Percentiles rank a stretch among this genome's conserved stretches.
These are phyloP conservation scores for carrot (Daucus carota) DNA, from an alignment of 129 eudicot species.

Conservation along the genomic window DNA sequence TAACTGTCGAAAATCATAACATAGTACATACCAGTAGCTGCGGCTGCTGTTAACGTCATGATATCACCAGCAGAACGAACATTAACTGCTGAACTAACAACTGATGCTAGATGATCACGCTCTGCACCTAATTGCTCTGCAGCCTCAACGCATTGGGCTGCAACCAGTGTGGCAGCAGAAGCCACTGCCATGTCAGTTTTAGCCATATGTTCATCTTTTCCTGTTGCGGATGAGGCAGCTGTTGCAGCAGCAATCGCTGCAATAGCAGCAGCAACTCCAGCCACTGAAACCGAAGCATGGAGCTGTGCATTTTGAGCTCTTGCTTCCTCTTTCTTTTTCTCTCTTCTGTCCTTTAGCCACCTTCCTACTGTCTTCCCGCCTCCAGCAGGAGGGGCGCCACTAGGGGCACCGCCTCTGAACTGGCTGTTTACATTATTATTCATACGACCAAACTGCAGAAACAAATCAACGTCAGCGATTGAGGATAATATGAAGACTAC, in stretches of 20 bases:
- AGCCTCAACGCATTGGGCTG: conserved; percentile 98
- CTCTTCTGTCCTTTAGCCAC: conserved; percentile 94
- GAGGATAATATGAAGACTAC: background rate
- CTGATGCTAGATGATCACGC: conserved; percentile 81
- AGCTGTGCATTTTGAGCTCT: conserved; percentile 88
- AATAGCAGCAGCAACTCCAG: conserved; percentile 92
- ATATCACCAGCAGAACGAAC: conserved; percentile 92
- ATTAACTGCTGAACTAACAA: conserved; percentile 95
- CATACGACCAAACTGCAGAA: conserved; percentile 45
- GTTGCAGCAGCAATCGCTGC: conserved; percentile 98
- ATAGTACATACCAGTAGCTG: conserved; percentile 64
- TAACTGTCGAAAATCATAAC: background rate
- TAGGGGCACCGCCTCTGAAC: conserved; percentile 34
- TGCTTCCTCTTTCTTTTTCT: conserved; percentile 92
- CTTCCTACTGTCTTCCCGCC: conserved; percentile 94
- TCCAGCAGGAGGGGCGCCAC: conserved; percentile 30
- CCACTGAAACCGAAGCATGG: conserved; percentile 88
- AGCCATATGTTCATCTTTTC: conserved; percentile 73
- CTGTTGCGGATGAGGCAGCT: conserved; percentile 63
- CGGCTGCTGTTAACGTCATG: conserved; percentile 90
- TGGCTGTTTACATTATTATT: conserved; percentile 47
- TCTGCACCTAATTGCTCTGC: conserved; percentile 98
- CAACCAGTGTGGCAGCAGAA: conserved; percentile 96
- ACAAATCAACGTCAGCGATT: conserved; percentile 10
- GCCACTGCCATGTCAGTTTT: conserved; percentile 98